A percentile compares a stretch with the other conserved stretches of the same genome.
These are phyloP conservation scores for Cadophora luteo-olivacea DNA, from an alignment of 2,329 filamentous ascomycete genomes.

Conservation along the genomic window DNA sequence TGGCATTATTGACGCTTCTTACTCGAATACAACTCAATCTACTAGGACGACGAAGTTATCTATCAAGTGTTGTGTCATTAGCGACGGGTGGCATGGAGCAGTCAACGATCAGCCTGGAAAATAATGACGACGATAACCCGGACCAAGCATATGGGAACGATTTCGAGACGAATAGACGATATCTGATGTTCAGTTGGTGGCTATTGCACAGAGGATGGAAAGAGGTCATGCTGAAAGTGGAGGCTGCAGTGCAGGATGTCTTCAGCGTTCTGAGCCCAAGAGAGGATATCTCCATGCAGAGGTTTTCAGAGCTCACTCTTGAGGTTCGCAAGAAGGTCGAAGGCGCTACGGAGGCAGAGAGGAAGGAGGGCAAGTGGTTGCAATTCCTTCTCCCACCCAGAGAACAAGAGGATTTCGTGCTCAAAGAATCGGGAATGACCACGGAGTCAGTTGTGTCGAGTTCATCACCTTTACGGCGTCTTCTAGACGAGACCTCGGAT, in stretches of 20 bases:
- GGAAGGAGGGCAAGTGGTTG: slow-evolving; percentile 71
- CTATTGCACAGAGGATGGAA: slow-evolving; percentile 89
- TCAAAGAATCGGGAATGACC: slow-evolving; percentile 83
- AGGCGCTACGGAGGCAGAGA: slow-evolving; percentile 69
- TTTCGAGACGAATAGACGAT: slow-evolving; percentile 94
- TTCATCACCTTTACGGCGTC: slow-evolving; percentile 70
- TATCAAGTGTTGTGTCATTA: slow-evolving; percentile 92
- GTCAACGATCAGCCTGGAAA: slow-evolving; percentile 85
- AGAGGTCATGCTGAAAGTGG: slow-evolving; percentile 80
- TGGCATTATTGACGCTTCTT: slow-evolving; percentile 87
- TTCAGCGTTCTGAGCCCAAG: slow-evolving; percentile 90
- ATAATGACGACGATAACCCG: slow-evolving; percentile 86
- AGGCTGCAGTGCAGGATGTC: slow-evolving; percentile 84
- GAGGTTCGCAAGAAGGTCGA: slow-evolving; percentile 87
- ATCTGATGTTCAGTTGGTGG: slow-evolving; percentile 98
- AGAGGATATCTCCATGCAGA: slow-evolving; percentile 83
- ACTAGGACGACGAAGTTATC: slow-evolving; percentile 91
- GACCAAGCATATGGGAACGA: slow-evolving; percentile 89
- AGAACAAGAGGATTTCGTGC: slow-evolving; percentile 81
- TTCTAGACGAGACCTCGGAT: slow-evolving; percentile 95
- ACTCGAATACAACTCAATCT: slow-evolving; percentile 97
- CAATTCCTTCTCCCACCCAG: slow-evolving; percentile 80
- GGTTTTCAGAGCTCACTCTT: slow-evolving; percentile 79
- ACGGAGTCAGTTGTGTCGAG: slow-evolving; percentile 54
- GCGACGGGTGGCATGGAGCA: slow-evolving; percentile 76